Percentiles rank a stretch among this genome's conserved stretches.
phyloP scores from a whole-genome alignment of 176 grass and related monocot species.

The Ensete glaucum region DNA sequence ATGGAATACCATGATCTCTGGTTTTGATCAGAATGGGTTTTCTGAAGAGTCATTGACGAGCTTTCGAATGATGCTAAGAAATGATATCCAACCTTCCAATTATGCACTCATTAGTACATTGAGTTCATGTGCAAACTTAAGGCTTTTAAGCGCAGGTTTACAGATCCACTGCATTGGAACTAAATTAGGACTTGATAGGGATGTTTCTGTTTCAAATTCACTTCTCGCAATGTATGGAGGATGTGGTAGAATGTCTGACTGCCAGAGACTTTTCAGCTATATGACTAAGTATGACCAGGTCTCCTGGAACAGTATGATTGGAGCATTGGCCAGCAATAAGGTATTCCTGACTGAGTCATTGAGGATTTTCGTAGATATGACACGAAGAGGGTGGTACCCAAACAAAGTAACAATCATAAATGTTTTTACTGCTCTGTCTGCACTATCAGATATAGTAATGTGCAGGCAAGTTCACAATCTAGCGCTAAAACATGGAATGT shows the following conservation, averaged over 20 bases:
- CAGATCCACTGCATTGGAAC: conserved; percentile 52
- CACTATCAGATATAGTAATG: conserved; percentile 44
- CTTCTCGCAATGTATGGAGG: conserved; percentile 76
- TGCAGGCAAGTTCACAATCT: conserved; percentile 55
- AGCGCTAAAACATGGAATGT: conserved; percentile 54
- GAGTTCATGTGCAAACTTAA: conserved; percentile 61
- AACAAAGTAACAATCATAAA: conserved; percentile 79
- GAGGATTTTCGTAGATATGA: conserved; percentile 51
- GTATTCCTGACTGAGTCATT: conserved; percentile 32
- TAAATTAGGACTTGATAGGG: conserved; percentile 59
- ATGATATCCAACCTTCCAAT: conserved; percentile 41
- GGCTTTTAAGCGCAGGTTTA: conserved; percentile 38
- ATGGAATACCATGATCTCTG: conserved; percentile 78
- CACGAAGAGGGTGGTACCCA: conserved; percentile 39
- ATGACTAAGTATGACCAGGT: conserved; percentile 51
- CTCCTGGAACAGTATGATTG: conserved; percentile 79
- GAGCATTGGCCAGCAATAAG: conserved; percentile 43
- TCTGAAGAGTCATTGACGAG: conserved; percentile 43
- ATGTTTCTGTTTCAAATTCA: conserved; percentile 68
- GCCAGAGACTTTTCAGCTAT: conserved; percentile 53
- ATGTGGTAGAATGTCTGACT: conserved; percentile 43
- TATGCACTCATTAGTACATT: conserved; percentile 58
- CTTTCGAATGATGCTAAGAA: conserved; percentile 48
- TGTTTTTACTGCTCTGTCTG: conserved; percentile 45
- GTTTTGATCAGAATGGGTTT: conserved; percentile 54